phyloP scores from a whole-genome alignment of 23 red algal genomes.

The Gracilaria domingensis region DNA sequence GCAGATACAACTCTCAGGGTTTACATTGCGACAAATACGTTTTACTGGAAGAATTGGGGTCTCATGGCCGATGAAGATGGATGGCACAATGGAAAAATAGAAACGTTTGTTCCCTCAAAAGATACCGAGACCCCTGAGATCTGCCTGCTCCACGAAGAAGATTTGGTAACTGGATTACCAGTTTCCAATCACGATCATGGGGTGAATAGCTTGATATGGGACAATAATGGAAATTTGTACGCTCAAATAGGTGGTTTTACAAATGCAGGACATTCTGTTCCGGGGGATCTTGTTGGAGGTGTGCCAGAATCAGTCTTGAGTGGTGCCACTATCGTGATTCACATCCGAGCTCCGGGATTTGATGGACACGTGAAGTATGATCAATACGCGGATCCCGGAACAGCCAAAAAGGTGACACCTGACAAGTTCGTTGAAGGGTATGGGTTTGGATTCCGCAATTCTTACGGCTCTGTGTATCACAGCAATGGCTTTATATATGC shows the following conservation, averaged over 20 bases:
- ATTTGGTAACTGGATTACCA: slow-evolving; percentile 58
- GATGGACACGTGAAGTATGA: slow-evolving; percentile 62
- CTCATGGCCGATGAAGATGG: slow-evolving; percentile 47
- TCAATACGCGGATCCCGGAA: slow-evolving; percentile 50
- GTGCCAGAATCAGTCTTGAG: slow-evolving; percentile 63
- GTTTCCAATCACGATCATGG: slow-evolving; percentile 81
- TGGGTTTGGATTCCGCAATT: slow-evolving; percentile 57
- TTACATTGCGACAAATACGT: slow-evolving; percentile 54
- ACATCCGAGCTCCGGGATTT: slow-evolving; percentile 40
- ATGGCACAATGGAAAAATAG: slow-evolving; percentile 70
- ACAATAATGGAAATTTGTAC: slow-evolving; percentile 69
- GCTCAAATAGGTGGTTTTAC: slow-evolving; percentile 63
- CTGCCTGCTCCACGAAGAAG: slow-evolving; percentile 49
- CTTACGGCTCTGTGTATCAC: slow-evolving; percentile 55
- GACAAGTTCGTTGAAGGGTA: slow-evolving; percentile 56
- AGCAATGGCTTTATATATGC: slow-evolving; percentile 66
- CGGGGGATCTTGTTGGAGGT: slow-evolving; percentile 56
- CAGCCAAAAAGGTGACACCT: slow-evolving; percentile 22
- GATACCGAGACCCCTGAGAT: slow-evolving; percentile 26
- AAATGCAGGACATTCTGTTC: slow-evolving; percentile 62
- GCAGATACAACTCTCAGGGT: slow-evolving; percentile 25
- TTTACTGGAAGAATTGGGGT: slow-evolving; percentile 60
- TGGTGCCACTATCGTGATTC: slow-evolving; percentile 57
- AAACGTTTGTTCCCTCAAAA: slow-evolving; percentile 11
- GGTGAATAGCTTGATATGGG: slow-evolving; percentile 60